Base-by-base conservation (phyloP, 495 filamentous ascomycete species). In the Daldinia childiae region DNA sequence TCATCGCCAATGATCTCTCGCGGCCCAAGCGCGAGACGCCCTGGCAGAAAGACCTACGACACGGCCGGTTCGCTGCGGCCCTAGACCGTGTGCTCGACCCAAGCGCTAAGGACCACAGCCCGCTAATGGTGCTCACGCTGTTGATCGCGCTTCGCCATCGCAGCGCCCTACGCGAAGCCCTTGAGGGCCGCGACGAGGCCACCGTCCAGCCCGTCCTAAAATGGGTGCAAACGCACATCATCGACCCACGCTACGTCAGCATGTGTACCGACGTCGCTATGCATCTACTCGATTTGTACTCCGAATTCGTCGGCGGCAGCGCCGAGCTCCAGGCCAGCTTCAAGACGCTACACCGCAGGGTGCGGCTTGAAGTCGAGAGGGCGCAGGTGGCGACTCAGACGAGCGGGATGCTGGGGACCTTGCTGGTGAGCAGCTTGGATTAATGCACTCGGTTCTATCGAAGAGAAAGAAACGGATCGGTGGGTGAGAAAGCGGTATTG, bases 121-220 rank as follows among this genome's bases (percentile, higher is more conserved):
- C 90, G 3, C 78, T 90, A 50, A 85, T 79, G 1, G 85, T 88
- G 4, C 83, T 97, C 2, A 97, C 94, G 0, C 79, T 97, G 6
- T 82, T 99, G 17, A 90, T 91, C 3, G 92, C 93, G 7, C 85
- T 99, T 3, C 87, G 91, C 8, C 95, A 99, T 79, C 90, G 95
- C 30, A 94, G 91, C 36, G 95, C 96, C 1, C 85, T 97, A 48
- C 87, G 90, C n/a, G 87, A 90, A 27, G 92, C 95, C 7, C 84
- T 99, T 34, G 84, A 89, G 72, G 88, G 89, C 54, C 88, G 95
- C n/a, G 93, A 97, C 76, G 93, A 97, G 77, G 84, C 86, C 7
- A 88, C 90, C 0, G 88, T 98, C 3, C 86, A 92, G 74, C 94
- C 94, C 0, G 85, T 98, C 2, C 81, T 98, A 45, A 87, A 85